Evolutionary conservation across 306 rosid species (phyloP).

Genomic region (Abrus precatorius): DNA sequence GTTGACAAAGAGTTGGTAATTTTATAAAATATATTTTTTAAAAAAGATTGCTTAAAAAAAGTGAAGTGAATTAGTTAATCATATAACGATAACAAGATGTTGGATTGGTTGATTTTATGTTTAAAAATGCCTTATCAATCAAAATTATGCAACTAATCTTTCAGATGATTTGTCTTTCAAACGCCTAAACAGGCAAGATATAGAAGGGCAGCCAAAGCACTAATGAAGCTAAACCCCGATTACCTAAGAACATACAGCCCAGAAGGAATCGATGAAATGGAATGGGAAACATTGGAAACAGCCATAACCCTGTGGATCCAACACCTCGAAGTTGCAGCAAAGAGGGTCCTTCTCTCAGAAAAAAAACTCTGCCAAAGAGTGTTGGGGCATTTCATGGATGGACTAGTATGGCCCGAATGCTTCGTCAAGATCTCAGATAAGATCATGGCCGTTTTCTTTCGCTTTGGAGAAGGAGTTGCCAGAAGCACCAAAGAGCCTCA

Average conservation of each 20-base stretch:
- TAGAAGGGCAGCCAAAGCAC: constrained; percentile 85
- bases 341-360: constrained; percentile 73
- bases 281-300: constrained; percentile 84
- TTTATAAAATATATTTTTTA: too few species aligned
- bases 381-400: constrained; percentile 73
- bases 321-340: constrained; percentile 75
- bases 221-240: constrained; percentile 84
- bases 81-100: too few species aligned
- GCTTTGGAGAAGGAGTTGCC: constrained; percentile 89
- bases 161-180: too few species aligned
- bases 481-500: constrained; percentile 91
- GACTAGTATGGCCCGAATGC: constrained; percentile 81
- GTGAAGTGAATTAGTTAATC: too few species aligned
- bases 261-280: constrained; percentile 85
- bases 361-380: constrained; percentile 70
- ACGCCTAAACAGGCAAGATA: constrained; percentile 71
- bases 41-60: too few species aligned
- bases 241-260: constrained; percentile 75
- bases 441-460: constrained; percentile 89
- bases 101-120: too few species aligned
- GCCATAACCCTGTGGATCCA: constrained; percentile 84
- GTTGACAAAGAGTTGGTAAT: too few species aligned
- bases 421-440: constrained; percentile 86
- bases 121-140: too few species aligned
- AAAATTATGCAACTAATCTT: too few species aligned